Conservation (phyloP, 2,329 filamentous ascomycete genomes). For the Ceratocystis variospora region DNA sequence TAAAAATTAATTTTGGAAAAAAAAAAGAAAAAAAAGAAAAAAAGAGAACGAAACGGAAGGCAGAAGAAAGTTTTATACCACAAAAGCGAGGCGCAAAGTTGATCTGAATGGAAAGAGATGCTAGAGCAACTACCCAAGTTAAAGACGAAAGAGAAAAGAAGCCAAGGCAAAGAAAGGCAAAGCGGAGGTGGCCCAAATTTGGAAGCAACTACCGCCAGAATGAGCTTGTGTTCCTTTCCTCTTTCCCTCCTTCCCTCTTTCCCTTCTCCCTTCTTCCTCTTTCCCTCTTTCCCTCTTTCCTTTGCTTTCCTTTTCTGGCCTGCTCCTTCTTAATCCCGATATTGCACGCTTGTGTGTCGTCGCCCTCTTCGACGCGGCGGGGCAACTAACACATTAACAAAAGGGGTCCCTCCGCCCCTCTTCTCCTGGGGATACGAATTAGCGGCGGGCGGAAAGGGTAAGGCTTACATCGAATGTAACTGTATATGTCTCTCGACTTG, state of each 20-base stretch:
- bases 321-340: constrained; percentile 4
- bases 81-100: background rate
- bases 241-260: background rate
- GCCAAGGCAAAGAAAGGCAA: background rate
- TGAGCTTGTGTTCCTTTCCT: background rate
- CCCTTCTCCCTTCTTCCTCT: background rate
- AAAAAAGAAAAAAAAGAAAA: background rate
- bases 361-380: background rate
- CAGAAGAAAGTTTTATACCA: background rate
- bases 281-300: background rate
- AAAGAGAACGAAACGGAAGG: background rate
- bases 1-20: background rate
- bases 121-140: background rate
- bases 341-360: background rate
- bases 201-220: background rate
- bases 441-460: background rate
- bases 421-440: background rate
- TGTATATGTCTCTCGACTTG: background rate
- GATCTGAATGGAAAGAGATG: background rate
- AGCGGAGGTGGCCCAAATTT: background rate
- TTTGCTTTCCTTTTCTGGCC: background rate
- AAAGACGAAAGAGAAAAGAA: background rate
- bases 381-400: background rate
- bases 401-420: background rate
- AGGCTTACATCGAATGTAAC: background rate